A percentile compares a stretch with the other conserved stretches of the same genome.
Evolutionary conservation across 345 rosid genomes (phyloP).

Genomic region (Euphorbia peplus): DNA sequence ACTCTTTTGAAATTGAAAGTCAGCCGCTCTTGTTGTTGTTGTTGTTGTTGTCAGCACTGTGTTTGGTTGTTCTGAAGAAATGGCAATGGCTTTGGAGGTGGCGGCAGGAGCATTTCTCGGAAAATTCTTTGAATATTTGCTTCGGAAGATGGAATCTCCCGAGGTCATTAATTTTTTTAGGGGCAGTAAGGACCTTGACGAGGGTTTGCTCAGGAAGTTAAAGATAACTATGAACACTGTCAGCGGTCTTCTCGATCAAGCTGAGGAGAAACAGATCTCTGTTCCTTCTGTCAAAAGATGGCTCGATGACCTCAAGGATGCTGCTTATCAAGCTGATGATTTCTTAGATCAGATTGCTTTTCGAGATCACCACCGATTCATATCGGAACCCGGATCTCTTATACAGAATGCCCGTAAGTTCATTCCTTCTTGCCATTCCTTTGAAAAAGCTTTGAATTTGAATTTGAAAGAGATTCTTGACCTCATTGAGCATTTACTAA

Average conservation of each 20-base stretch:
- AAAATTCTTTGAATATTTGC: background rate
- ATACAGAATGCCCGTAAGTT: background rate
- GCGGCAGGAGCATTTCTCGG: background rate
- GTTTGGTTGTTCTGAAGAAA: background rate
- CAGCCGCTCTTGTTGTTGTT: no score
- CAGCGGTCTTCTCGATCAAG: background rate
- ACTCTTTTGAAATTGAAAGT: no score
- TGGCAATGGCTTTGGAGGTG: background rate
- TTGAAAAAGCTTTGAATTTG: slow-evolving; percentile 1
- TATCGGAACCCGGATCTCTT: background rate
- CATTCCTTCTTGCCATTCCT: slow-evolving; percentile 15
- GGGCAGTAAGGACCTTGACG: background rate
- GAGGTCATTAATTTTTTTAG: background rate
- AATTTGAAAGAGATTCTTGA: slow-evolving; percentile 7
- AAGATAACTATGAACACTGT: slow-evolving; percentile 6
- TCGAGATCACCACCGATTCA: background rate
- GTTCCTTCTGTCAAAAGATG: slow-evolving; percentile 4
- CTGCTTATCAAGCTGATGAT: slow-evolving; percentile 12
- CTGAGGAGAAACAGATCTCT: slow-evolving; percentile 15
- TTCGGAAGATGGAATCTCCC: background rate
- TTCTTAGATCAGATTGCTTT: slow-evolving; percentile 13
- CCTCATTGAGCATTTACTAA: slow-evolving; percentile 9
- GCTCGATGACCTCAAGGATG: slow-evolving; percentile 13
- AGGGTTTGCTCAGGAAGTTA: background rate
- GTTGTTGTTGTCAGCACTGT: no score